Evolutionary conservation across 768 basidiomycete species (phyloP), one percentile per base, ranked within the genome.

Genomic region (Boletus insuetus): DNA sequence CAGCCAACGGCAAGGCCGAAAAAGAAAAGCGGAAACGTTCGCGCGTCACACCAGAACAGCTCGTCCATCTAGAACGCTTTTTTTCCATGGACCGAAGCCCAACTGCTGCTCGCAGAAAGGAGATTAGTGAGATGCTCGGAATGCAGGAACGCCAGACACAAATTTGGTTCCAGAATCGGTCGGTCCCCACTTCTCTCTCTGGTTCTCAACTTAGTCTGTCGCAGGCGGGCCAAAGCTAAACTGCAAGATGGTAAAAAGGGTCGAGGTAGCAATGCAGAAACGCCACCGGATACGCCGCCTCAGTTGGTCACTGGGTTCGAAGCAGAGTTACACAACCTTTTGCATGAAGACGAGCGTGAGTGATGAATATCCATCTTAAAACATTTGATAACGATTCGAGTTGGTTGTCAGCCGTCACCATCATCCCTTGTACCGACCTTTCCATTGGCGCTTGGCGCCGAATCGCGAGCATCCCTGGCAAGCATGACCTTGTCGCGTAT

Each of bases 91-190:
- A 91, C 67, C 78, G 84, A 41, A 87, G 83, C 65, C 91, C 91
- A 11, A 86, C 86, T 3, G 85, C 86, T 3, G 78, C 79, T 12
- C 79, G 83, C 46, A 77, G 91, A 41, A 82, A 83, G 51, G 89
- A 91, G 62, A 89, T 93, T 49, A 83, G 86, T 54, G 80, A 84
- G 24, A 69, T 82, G 52, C 76, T 93, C 6, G 87, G 88, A 16
- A 91, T 93, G 86, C 82, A 87, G 48, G 91, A 92, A 71, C 84
- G 89, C 37, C 91, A 92, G 75, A 91, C 88, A 0, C 91, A 92
- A 71, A 87, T 93, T 45, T 92, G 91, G 91, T 93, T 91, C 63
- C 90, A 93, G 68, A 92, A 93, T 66, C 77, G 90, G 90, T 62
- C 26, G 8, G 61, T 59, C 6, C 34, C 7, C 32, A 32, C 10